Conservation (phyloP, 2,329 filamentous ascomycete genomes). For the Colletotrichum sp. region DNA sequence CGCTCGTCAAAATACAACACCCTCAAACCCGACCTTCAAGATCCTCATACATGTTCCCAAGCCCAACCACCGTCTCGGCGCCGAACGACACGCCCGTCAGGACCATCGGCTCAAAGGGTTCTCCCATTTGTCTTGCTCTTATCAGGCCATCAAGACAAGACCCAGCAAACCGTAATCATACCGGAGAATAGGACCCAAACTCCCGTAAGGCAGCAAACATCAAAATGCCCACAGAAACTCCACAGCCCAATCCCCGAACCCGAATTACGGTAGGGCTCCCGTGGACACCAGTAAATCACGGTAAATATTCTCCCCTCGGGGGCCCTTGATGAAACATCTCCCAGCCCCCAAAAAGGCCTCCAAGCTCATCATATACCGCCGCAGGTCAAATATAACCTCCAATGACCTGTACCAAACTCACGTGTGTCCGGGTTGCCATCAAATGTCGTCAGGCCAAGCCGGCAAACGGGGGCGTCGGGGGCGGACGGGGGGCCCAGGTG, state of each 20-base stretch:
- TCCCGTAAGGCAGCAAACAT: not conserved
- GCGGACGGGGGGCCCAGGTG: not conserved
- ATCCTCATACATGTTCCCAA: not conserved
- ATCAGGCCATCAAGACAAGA: not conserved
- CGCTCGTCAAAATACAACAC: not conserved
- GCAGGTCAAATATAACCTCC: not conserved
- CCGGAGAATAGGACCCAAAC: not conserved
- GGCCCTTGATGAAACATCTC: not conserved
- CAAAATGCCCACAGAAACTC: not conserved
- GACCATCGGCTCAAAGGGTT: not conserved
- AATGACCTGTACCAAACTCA: not conserved
- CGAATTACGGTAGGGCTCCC: not conserved
- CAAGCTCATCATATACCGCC: not conserved
- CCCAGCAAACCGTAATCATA: not conserved
- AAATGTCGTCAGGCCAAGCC: not conserved
- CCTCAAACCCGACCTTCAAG: not conserved
- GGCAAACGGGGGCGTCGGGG: not conserved
- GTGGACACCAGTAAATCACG: not conserved
- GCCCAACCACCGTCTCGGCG: not conserved
- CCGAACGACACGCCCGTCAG: fast-evolving
- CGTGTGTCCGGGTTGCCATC: not conserved
- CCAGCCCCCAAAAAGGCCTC: not conserved
- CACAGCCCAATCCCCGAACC: not conserved
- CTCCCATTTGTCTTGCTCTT: not conserved
- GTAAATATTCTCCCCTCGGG: not conserved